phyloP scores from a whole-genome alignment of 2,329 filamentous ascomycete species.

The Blumeria graminis region DNA sequence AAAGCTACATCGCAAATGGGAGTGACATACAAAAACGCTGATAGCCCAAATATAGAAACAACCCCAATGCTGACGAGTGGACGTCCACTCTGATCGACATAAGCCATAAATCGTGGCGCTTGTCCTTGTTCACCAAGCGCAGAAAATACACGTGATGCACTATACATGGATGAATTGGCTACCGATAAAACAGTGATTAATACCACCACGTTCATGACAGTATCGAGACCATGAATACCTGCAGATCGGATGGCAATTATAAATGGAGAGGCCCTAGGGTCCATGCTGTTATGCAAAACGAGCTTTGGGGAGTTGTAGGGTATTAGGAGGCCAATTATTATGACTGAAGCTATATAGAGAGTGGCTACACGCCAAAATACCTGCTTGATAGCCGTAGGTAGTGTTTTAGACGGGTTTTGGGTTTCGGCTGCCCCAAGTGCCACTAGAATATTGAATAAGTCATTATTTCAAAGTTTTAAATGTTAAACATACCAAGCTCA shows the following conservation, averaged over 20 bases:
- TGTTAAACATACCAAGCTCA: constrained; percentile 30
- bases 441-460: neutral
- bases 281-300: constrained; percentile 30
- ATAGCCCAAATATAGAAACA: constrained; percentile 40
- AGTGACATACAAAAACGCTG: constrained; percentile 53
- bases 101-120: constrained; percentile 52
- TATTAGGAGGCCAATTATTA: constrained; percentile 61
- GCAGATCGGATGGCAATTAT: constrained; percentile 79
- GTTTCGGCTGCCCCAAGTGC: constrained; percentile 59
- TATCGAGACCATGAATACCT: constrained; percentile 57
- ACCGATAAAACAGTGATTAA: constrained; percentile 76
- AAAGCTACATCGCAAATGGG: constrained; percentile 32
- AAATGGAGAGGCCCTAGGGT: constrained; percentile 65
- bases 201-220: constrained; percentile 83
- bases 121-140: constrained; percentile 75
- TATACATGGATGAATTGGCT: constrained; percentile 79
- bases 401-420: constrained; percentile 52
- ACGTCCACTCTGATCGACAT: constrained; percentile 62
- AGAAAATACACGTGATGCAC: constrained; percentile 68
- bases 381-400: constrained; percentile 75
- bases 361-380: constrained; percentile 90
- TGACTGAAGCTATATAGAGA: constrained; percentile 70
- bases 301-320: constrained; percentile 44
- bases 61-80: constrained; percentile 49
- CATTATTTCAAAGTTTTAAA: neutral